These are phyloP conservation scores for Aspergillus novoparasiticus DNA, from an alignment of 2,329 filamentous ascomycete genomes.

Conservation along the genomic window DNA sequence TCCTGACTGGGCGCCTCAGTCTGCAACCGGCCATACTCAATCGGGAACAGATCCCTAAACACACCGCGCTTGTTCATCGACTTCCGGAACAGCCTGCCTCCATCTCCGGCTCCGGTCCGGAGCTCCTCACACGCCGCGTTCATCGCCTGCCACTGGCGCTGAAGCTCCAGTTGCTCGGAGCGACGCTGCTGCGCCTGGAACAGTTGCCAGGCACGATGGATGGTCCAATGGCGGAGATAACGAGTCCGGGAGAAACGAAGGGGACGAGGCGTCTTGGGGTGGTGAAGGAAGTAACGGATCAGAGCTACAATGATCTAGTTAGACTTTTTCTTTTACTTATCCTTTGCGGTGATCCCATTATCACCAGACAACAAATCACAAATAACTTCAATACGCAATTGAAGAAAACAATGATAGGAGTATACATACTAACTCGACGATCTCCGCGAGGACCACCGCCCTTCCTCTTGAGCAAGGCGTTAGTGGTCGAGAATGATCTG, in stretches of 20 bases:
- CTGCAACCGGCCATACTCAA: slow-evolving; percentile 77
- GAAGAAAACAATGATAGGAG: neutral
- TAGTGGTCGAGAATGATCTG: slow-evolving; percentile 44
- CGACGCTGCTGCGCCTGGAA: slow-evolving; percentile 70
- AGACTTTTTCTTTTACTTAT: slow-evolving; percentile 9
- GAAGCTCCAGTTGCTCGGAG: slow-evolving; percentile 68
- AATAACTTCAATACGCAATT: neutral
- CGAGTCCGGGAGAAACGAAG: slow-evolving; percentile 87
- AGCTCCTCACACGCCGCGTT: slow-evolving; percentile 82
- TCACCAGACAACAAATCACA: neutral
- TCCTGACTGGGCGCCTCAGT: slow-evolving; percentile 77
- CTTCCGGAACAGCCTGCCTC: slow-evolving; percentile 72
- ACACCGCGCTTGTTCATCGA: slow-evolving; percentile 90
- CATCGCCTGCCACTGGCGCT: slow-evolving; percentile 82
- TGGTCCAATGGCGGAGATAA: slow-evolving; percentile 94
- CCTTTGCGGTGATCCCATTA: neutral
- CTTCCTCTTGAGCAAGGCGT: slow-evolving; percentile 44
- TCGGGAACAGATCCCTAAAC: slow-evolving; percentile 74
- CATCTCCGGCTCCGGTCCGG: slow-evolving; percentile 54
- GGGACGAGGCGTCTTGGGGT: slow-evolving; percentile 71
- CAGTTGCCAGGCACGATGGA: slow-evolving; percentile 92
- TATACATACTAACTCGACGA: slow-evolving; percentile 48
- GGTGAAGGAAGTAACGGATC: slow-evolving; percentile 71
- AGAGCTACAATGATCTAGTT: slow-evolving; percentile 48
- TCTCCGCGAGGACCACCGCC: slow-evolving; percentile 34